phyloP scores from a whole-genome alignment of 1,284 basidiomycete species.

The Porodaedalea pini region DNA sequence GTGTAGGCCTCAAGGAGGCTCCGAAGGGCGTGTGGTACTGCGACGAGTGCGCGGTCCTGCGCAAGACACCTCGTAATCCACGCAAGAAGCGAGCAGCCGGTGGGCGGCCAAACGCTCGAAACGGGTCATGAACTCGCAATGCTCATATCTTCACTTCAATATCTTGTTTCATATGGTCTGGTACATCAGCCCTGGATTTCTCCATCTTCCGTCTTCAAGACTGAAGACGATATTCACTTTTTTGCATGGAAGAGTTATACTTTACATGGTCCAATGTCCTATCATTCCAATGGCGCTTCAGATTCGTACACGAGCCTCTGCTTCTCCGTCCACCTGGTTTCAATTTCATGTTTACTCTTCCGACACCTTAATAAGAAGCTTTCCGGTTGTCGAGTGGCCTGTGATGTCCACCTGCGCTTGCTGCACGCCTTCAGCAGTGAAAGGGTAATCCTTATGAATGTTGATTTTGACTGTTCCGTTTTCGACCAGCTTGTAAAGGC shows the following conservation, averaged over 20 bases:
- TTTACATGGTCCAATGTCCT: too few relatives aligned
- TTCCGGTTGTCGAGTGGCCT: constrained; percentile 78
- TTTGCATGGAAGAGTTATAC: too few relatives aligned
- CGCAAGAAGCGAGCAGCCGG: constrained; percentile 32
- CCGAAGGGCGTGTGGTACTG: constrained; percentile 86
- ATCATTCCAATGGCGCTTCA: too few relatives aligned
- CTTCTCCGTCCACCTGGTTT: background rate
- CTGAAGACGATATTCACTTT: too few relatives aligned
- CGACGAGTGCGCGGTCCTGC: constrained; percentile 57
- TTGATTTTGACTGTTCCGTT: constrained; percentile 65
- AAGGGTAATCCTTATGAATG: constrained; percentile 77
- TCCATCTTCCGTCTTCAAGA: too few relatives aligned
- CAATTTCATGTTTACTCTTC: constrained; percentile 13
- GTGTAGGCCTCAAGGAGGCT: constrained; percentile 67
- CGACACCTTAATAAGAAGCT: constrained; percentile 70
- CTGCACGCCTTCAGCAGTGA: constrained; percentile 76
- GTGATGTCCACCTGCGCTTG: constrained; percentile 80
- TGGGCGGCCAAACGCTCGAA: constrained; percentile 27
- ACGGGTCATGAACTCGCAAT: constrained; percentile 1
- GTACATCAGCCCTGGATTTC: too few relatives aligned
- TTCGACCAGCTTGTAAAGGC: constrained; percentile 65
- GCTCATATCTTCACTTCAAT: background rate
- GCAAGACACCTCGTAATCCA: constrained; percentile 31
- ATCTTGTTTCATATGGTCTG: too few relatives aligned
- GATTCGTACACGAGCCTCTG: background rate